Evolutionary conservation across 1,284 basidiomycete genomes (phyloP).

Genomic region (Laetiporus sulphureus): DNA sequence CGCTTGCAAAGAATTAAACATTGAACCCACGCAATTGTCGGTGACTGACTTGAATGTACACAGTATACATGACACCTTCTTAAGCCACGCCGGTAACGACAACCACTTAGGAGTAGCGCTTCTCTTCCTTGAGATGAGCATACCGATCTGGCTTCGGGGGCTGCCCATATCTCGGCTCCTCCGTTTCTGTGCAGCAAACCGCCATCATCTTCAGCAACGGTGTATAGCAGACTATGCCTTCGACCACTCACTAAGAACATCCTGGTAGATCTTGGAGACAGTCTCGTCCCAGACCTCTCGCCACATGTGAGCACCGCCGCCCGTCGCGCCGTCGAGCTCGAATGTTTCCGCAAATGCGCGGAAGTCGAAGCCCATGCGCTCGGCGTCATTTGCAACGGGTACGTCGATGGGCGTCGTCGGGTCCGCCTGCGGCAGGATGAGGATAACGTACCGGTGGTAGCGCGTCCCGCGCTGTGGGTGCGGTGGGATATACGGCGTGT

Average conservation of each 20-base stretch:
- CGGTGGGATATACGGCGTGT: constrained; percentile 77
- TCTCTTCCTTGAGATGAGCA: constrained; percentile 45
- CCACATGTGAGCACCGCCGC: constrained; percentile 82
- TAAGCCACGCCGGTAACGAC: no score
- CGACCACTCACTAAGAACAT: constrained; percentile 63
- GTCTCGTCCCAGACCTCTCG: constrained; percentile 69
- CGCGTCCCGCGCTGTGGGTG: constrained; percentile 82
- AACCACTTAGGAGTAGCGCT: no score
- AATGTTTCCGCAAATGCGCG: constrained; percentile 54
- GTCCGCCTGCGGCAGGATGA: constrained; percentile 68
- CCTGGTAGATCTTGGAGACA: constrained; percentile 61
- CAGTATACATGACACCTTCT: no score
- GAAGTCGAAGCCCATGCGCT: constrained; percentile 58
- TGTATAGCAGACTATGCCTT: background rate
- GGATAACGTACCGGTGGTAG: constrained; percentile 79
- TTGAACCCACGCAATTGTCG: no score
- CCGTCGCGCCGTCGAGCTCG: constrained; percentile 43
- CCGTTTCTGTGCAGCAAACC: constrained; percentile 34
- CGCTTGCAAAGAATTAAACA: no score
- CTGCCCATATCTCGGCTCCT: constrained; percentile 63
- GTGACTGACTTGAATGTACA: no score
- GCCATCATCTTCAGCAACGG: constrained; percentile 6
- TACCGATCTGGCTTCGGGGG: constrained; percentile 45
- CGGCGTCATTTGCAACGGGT: constrained; percentile 28
- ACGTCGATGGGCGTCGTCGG: constrained; percentile 31